phyloP scores from a whole-genome alignment of 768 basidiomycete genomes.

The Agrocybe pediades region DNA sequence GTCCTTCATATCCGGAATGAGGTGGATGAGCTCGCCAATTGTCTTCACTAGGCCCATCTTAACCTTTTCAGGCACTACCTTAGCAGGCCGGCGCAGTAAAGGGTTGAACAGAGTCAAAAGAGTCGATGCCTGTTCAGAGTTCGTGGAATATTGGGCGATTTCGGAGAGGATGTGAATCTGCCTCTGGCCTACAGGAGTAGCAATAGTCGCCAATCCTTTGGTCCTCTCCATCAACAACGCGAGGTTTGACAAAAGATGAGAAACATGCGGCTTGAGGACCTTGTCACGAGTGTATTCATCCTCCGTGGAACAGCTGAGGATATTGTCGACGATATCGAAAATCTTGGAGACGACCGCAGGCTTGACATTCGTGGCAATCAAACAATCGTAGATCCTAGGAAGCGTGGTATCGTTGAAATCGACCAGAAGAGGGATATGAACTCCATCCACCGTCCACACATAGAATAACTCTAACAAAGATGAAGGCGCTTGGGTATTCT shows the following conservation, averaged over 20 bases:
- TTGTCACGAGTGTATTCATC: slow-evolving; percentile 49
- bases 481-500: slow-evolving; percentile 92
- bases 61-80: slow-evolving; percentile 79
- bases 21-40: slow-evolving; percentile 60
- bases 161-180: slow-evolving; percentile 82
- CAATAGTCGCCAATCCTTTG: slow-evolving; percentile 48
- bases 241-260: slow-evolving; percentile 71
- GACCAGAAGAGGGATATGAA: slow-evolving; percentile 65
- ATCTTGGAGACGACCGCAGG: slow-evolving; percentile 77
- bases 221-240: slow-evolving; percentile 66
- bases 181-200: slow-evolving; percentile 73
- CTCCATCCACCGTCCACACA: slow-evolving; percentile 64
- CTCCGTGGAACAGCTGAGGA: slow-evolving; percentile 57
- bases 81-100: slow-evolving; percentile 74
- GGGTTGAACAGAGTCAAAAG: slow-evolving; percentile 77
- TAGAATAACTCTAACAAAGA: slow-evolving; percentile 85
- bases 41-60: slow-evolving; percentile 83
- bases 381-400: slow-evolving; percentile 79
- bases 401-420: slow-evolving; percentile 68
- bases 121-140: slow-evolving; percentile 69
- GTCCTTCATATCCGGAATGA: slow-evolving; percentile 65
- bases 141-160: slow-evolving; percentile 72
- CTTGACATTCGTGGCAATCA: slow-evolving; percentile 85
- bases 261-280: slow-evolving; percentile 71
- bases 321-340: slow-evolving; percentile 81